Conservation (phyloP, 192 early-diverging fungal species). For the Mortierella claussenii region DNA sequence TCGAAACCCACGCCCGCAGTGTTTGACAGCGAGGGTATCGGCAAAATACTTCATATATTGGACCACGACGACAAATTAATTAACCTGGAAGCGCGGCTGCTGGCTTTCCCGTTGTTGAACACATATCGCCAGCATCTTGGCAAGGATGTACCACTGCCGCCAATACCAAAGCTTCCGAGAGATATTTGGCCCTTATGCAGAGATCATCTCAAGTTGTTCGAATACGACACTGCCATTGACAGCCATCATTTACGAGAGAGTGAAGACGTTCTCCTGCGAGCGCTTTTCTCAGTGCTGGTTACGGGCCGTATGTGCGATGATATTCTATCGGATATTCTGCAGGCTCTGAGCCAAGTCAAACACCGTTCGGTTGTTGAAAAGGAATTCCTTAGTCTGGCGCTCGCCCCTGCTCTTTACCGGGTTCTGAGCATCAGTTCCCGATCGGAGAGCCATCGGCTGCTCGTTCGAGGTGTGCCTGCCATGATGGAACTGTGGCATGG, state of each 20-base stretch:
- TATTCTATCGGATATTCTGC: constrained; percentile 10
- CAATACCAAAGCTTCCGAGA: not conserved
- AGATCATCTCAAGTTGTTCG: constrained; percentile 7
- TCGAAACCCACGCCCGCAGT: too few relatives aligned
- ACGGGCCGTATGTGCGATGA: constrained; percentile 27
- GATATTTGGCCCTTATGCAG: constrained; percentile 12
- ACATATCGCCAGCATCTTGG: constrained; percentile 7
- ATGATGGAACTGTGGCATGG: constrained; percentile 12
- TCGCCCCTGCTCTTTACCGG: constrained; percentile 23
- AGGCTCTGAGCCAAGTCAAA: constrained; percentile 3
- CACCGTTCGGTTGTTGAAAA: not conserved
- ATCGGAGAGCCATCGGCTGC: constrained; percentile 18
- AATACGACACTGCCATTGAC: not conserved
- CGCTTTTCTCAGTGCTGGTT: constrained; percentile 10
- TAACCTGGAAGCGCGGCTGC: constrained; percentile 21
- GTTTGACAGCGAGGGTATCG: not conserved
- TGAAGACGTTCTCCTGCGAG: not conserved
- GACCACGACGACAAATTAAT: not conserved
- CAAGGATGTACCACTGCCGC: not conserved
- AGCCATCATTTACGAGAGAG: too few relatives aligned
- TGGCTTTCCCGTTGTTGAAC: constrained; percentile 1
- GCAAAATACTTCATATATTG: not conserved
- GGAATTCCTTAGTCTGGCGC: not conserved
- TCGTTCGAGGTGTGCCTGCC: constrained; percentile 9
- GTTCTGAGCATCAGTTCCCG: constrained; percentile 29